Conservation (phyloP, 768 basidiomycete genomes). For the Boletus speciosus region DNA sequence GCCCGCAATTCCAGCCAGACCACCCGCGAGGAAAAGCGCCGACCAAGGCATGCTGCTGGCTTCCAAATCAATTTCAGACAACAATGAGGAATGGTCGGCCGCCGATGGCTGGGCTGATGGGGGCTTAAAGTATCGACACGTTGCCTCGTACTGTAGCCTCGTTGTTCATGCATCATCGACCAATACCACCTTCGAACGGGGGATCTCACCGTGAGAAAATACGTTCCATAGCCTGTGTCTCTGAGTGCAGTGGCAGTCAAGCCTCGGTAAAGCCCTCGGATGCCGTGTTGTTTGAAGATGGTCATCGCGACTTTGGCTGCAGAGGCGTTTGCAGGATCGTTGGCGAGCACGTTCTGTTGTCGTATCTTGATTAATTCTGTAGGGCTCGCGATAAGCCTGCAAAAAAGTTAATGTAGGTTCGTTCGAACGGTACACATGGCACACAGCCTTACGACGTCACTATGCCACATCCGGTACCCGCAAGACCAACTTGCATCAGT, state of each 20-base stretch:
- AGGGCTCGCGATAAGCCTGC: constrained; percentile 72
- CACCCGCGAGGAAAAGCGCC: constrained; percentile 68
- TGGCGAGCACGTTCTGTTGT: constrained; percentile 55
- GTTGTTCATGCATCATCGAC: constrained; percentile 3
- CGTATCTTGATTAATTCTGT: constrained; percentile 88
- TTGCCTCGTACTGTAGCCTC: constrained; percentile 56
- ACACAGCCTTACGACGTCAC: constrained; percentile 61
- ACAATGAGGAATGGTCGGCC: constrained; percentile 34
- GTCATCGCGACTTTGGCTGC: constrained; percentile 50
- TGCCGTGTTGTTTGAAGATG: constrained; percentile 54
- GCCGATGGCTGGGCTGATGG: constrained; percentile 3
- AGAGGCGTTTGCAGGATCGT: constrained; percentile 36
- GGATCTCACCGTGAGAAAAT: constrained; percentile 68
- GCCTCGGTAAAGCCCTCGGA: constrained; percentile 75
- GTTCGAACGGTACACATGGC: not conserved
- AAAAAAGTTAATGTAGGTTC: not conserved
- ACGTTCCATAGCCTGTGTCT: constrained; percentile 81
- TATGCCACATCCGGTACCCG: constrained; percentile 78
- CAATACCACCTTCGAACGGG: not conserved
- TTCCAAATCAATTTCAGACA: constrained; percentile 41
- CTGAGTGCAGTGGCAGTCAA: constrained; percentile 68
- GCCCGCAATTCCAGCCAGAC: constrained; percentile 69
- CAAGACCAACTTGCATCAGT: constrained; percentile 67
- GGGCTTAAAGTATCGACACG: constrained; percentile 46
- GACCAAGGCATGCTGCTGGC: constrained; percentile 43